These are phyloP conservation scores for Mycena albidolilacea DNA, from an alignment of 768 basidiomycete species.

Conservation along the genomic window DNA sequence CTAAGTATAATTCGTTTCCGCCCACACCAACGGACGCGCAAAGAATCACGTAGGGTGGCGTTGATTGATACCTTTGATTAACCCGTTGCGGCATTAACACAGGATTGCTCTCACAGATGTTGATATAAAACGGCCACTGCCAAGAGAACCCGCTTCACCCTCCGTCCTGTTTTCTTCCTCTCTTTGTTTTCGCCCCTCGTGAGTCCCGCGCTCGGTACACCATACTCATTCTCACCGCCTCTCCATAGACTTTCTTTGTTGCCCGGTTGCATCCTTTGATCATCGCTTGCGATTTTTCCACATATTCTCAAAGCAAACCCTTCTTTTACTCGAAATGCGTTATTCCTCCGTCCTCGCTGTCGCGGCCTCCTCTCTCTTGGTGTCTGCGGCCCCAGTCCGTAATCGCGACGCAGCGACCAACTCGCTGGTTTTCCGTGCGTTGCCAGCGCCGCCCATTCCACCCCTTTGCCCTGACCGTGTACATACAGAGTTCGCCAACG, in stretches of 20 bases:
- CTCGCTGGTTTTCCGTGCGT: constrained; percentile 43
- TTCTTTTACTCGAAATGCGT: constrained; percentile 58
- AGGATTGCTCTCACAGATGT: neutral
- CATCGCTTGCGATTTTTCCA: constrained; percentile 32
- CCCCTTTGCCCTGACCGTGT: neutral
- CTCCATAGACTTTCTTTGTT: constrained; percentile 63
- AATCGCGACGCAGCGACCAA: constrained; percentile 51
- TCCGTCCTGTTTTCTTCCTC: neutral
- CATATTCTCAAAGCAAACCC: constrained; percentile 47
- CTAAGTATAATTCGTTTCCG: too few relatives aligned
- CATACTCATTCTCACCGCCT: neutral
- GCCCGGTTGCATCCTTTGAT: constrained; percentile 74
- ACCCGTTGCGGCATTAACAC: neutral
- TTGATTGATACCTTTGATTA: neutral
- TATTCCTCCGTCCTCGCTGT: constrained; percentile 56
- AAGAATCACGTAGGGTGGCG: too few relatives aligned
- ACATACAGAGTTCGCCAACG: neutral
- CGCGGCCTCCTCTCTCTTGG: constrained; percentile 57
- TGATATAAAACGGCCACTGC: neutral
- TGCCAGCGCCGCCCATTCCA: neutral
- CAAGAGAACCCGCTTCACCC: neutral
- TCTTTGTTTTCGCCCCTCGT: neutral
- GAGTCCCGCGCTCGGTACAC: neutral
- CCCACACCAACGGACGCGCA: too few relatives aligned
- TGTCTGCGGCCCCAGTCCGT: constrained; percentile 63